phyloP scores from a whole-genome alignment of 441 rosid genomes.

The Brassica hybrid region DNA sequence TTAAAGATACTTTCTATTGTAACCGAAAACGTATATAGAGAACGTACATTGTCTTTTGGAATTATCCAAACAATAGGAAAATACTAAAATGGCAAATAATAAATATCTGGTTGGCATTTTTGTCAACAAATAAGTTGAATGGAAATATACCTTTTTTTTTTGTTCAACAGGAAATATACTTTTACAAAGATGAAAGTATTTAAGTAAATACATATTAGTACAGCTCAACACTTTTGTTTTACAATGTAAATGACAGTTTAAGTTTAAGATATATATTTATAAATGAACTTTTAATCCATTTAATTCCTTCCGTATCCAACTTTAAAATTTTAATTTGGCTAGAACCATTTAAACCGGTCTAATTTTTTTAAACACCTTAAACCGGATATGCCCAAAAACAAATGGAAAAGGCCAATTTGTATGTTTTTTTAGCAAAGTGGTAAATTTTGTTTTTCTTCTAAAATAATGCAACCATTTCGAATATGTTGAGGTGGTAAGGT shows the following conservation, averaged over 20 bases:
- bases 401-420: background rate
- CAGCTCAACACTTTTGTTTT: constrained; percentile 14
- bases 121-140: background rate
- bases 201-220: background rate
- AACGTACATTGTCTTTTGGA: constrained; percentile 9
- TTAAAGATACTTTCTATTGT: constrained; percentile 19
- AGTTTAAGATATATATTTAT: background rate
- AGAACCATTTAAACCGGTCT: background rate
- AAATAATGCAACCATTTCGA: background rate
- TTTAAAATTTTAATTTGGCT: background rate
- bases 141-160: too few relatives aligned
- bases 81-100: background rate
- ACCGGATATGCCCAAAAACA: background rate
- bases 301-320: background rate
- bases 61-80: constrained; percentile 3
- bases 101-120: background rate
- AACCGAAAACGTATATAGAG: constrained; percentile 9
- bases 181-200: constrained; percentile 1
- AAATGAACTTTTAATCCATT: background rate
- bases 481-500: background rate
- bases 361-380: too few relatives aligned
- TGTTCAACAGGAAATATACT: background rate
- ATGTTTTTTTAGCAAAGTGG: background rate
- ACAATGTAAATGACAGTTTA: background rate
- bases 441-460: background rate